Evolutionary conservation across 768 basidiomycete species (phyloP), one percentile per base, ranked within the genome.

Genomic region (Gymnopilus junonius): DNA sequence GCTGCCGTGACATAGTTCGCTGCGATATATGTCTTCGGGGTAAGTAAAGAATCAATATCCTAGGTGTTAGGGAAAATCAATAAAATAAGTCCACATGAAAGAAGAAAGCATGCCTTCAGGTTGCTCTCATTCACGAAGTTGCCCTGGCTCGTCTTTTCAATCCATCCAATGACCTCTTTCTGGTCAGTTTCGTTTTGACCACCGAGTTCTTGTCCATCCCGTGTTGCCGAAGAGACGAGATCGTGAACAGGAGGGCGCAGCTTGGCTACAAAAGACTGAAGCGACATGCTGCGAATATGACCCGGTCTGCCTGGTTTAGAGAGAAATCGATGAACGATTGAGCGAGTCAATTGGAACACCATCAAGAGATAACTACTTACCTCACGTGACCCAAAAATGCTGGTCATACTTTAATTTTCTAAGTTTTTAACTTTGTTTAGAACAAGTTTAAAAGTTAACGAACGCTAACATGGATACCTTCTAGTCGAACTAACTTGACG

Each of bases 1-100:
- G 96, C 97, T 3, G 88, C 91, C 20, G 95, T 94, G 59, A 95
- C 80, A 68, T 91, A 85, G 76, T 93, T 92, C 73, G 85, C 86
- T 69, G 95, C 91, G 69, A 95, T 76, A 76, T 94, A 98, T 23
- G 95, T 97, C 70, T 89, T 85, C 23, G 92, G 87, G 14, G 85
- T 78, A 54, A 99, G 82, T 46, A 87, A 77, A 1, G 83, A 76
- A 71, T 97, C 87, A 64, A 98, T 80, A 32, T 84, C 84, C 95
- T 97, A 65, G 8, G 42, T 39, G 34, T 35, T 54, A 34, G 60
- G 15, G 23, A 45, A 27, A 45, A 37, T 55, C 43, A 55, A 42
- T 61, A 27, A 32, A 8, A 4, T 42, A 43, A 40, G 8, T 8
- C 14, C 23, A 7, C 8, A 32, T 43, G 8, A 17, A 46, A 31